Evolutionary conservation across 1,139 yeast genomes (phyloP).

Genomic region (Pichia terricola): DNA sequence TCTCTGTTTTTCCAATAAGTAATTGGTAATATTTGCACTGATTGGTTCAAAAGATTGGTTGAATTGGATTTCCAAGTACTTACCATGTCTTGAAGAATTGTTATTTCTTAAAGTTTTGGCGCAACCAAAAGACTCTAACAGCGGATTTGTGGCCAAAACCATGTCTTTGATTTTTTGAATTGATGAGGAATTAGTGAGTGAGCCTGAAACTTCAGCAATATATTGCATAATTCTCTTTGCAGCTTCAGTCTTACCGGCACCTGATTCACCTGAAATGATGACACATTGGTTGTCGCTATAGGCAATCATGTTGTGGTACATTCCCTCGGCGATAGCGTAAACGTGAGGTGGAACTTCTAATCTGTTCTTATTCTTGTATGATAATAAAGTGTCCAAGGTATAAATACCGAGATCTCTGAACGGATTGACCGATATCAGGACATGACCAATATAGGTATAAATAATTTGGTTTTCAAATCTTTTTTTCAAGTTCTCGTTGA

Average conservation of each 20-base stretch:
- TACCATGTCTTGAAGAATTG: constrained; percentile 96
- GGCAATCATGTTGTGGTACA: constrained; percentile 92
- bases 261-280: constrained; percentile 96
- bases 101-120: constrained; percentile 95
- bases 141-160: constrained; percentile 96
- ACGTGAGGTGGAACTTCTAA: constrained; percentile 99
- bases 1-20: constrained; percentile 86
- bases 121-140: constrained; percentile 95
- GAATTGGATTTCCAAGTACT: constrained; percentile 86
- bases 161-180: constrained; percentile 88
- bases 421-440: constrained; percentile 91
- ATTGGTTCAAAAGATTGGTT: constrained; percentile 78
- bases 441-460: constrained; percentile 83
- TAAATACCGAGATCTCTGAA: constrained; percentile 94
- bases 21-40: constrained; percentile 93
- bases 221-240: constrained; percentile 98
- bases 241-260: constrained; percentile 98
- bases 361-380: constrained; percentile 86
- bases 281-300: constrained; percentile 96
- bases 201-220: constrained; percentile 76
- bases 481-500: constrained; percentile 83
- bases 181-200: constrained; percentile 40
- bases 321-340: constrained; percentile 92
- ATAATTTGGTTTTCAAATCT: constrained; percentile 85
- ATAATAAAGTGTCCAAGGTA: constrained; percentile 62